Evolutionary conservation across 495 filamentous ascomycete species (phyloP).

Genomic region (Endocarpon pusillum): DNA sequence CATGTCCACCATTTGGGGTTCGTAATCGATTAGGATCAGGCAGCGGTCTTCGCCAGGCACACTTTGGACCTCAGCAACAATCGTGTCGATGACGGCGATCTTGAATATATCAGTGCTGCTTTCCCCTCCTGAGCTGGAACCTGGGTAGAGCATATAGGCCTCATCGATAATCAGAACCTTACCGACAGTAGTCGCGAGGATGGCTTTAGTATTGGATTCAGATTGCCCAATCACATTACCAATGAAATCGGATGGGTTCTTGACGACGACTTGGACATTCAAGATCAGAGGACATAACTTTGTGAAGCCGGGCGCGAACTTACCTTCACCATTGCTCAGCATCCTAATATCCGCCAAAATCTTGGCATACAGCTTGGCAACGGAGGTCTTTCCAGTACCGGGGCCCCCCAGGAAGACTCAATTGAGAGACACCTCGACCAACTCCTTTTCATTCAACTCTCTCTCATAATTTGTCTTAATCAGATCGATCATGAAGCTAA

Average conservation of each 20-base stretch:
- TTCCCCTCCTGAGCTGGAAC: slow-evolving; percentile 11
- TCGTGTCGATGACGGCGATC: slow-evolving; percentile 53
- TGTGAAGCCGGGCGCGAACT: slow-evolving; percentile 2
- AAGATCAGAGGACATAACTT: slow-evolving; percentile 7
- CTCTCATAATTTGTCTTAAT: slow-evolving; percentile 44
- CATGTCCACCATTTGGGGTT: slow-evolving; percentile 61
- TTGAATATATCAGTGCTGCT: slow-evolving; percentile 35
- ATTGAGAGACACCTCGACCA: slow-evolving; percentile 44
- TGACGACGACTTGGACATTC: slow-evolving; percentile 35
- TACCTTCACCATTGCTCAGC: slow-evolving; percentile 46
- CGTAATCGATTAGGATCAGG: slow-evolving; percentile 60
- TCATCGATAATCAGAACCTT: slow-evolving; percentile 70
- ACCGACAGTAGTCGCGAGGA: slow-evolving; percentile 44
- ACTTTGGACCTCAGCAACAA: slow-evolving; percentile 72
- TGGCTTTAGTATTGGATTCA: slow-evolving; percentile 54
- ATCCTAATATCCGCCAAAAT: slow-evolving; percentile 44
- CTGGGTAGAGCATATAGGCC: slow-evolving; percentile 39
- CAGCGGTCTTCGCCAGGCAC: slow-evolving; percentile 62
- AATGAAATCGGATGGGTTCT: slow-evolving; percentile 60
- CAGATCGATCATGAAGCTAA: slow-evolving; percentile 37
- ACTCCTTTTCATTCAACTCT: slow-evolving; percentile 39
- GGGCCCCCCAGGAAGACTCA: slow-evolving; percentile 53
- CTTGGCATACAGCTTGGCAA: slow-evolving; percentile 56
- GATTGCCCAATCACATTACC: slow-evolving; percentile 45
- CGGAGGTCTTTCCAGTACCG: slow-evolving; percentile 62